These are phyloP conservation scores for Petunia axillaris DNA, from an alignment of 257 asterid genomes.

Conservation along the genomic window DNA sequence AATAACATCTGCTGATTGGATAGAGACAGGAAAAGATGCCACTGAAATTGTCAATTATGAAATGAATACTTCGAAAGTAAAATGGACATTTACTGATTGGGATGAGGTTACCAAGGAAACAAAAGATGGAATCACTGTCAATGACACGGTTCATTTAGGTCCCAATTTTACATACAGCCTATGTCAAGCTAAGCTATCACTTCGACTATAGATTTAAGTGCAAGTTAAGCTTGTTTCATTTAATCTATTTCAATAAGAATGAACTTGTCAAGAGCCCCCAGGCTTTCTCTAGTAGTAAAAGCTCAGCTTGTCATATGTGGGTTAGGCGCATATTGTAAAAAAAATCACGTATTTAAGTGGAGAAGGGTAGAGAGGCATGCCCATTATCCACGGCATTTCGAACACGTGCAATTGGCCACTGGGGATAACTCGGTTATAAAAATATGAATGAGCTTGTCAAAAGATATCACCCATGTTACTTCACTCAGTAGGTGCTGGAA, in stretches of 20 bases:
- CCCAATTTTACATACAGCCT: background rate
- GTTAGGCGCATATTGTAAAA: too few relatives aligned
- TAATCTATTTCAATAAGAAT: background rate
- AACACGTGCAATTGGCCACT: too few relatives aligned
- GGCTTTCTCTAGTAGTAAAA: too few relatives aligned
- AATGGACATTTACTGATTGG: slow-evolving; percentile 16
- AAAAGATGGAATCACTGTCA: background rate
- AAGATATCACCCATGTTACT: background rate
- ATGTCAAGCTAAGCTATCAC: background rate
- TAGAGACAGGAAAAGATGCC: background rate
- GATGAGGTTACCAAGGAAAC: background rate
- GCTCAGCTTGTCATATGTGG: too few relatives aligned
- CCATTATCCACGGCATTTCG: too few relatives aligned
- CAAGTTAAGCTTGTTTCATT: slow-evolving; percentile 2
- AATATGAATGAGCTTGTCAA: background rate
- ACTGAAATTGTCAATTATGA: background rate
- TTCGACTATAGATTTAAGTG: background rate
- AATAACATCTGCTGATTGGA: background rate
- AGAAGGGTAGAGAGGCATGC: too few relatives aligned
- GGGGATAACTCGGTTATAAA: too few relatives aligned
- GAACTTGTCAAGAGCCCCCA: background rate
- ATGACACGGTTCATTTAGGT: background rate
- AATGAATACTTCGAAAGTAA: slow-evolving; percentile 8
- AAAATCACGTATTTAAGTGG: too few relatives aligned
- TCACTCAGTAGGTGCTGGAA: background rate